Percentiles rank a stretch among this genome's conserved stretches.
Evolutionary conservation across 768 basidiomycete genomes (phyloP).

Genomic region (Piloderma croceum): DNA sequence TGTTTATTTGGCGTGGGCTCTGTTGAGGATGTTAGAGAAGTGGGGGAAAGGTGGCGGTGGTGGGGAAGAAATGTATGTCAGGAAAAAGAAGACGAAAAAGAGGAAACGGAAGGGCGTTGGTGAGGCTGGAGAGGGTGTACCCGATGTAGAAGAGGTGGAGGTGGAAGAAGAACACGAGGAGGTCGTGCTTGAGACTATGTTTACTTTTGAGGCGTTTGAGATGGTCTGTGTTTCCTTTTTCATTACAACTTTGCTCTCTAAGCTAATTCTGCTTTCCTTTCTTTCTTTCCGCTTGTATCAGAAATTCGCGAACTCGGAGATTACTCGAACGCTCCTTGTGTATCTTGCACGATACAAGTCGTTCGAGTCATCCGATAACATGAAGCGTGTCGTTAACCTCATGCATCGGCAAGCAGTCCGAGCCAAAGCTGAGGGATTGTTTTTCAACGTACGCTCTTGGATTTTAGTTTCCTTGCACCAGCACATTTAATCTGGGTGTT

Average conservation of each 20-base stretch:
- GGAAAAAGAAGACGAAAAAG: conserved; percentile 54
- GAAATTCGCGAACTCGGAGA: conserved; percentile 87
- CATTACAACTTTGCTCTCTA: conserved; percentile 9
- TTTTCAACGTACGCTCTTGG: conserved; percentile 72
- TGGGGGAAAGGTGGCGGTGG: conserved; percentile 70
- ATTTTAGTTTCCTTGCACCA: neutral
- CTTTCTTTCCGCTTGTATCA: conserved; percentile 26
- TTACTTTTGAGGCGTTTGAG: conserved; percentile 90
- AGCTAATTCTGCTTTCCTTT: conserved; percentile 1
- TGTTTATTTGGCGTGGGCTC: conserved; percentile 74
- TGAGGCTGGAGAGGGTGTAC: conserved; percentile 60
- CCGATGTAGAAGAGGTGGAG: conserved; percentile 66
- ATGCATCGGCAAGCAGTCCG: conserved; percentile 88
- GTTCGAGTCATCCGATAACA: conserved; percentile 67
- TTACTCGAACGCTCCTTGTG: conserved; percentile 75
- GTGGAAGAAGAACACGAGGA: conserved; percentile 57
- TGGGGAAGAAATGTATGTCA: conserved; percentile 60
- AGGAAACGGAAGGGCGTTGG: conserved; percentile 41
- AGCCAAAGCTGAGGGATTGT: conserved; percentile 89
- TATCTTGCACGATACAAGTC: conserved; percentile 84
- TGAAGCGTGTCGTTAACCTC: conserved; percentile 85
- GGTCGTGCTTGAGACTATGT: conserved; percentile 75
- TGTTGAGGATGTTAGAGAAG: conserved; percentile 86
- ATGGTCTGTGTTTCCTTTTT: conserved; percentile 47
- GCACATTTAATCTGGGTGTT: neutral